A percentile compares a stretch with the other conserved stretches of the same genome.
Evolutionary conservation across 306 rosid genomes (phyloP).

Genomic region (Quercus gilva): DNA sequence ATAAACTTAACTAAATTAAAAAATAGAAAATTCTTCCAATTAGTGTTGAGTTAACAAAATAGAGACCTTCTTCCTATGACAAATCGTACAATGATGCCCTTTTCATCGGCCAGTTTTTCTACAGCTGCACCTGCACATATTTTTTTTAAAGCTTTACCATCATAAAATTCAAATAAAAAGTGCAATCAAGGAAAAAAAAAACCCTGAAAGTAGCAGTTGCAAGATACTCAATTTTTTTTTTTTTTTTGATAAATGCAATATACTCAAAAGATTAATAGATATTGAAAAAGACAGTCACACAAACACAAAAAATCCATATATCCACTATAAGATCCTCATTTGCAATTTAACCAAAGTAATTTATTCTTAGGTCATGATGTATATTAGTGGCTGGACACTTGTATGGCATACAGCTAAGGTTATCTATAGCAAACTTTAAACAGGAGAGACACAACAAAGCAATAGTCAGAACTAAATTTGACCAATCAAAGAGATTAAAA

Average conservation of each 20-base stretch:
- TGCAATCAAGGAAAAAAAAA: neutral
- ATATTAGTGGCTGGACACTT: neutral
- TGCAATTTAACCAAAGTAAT: neutral
- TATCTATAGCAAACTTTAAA: neutral
- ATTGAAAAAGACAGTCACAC: neutral
- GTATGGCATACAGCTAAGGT: neutral
- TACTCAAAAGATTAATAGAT: neutral
- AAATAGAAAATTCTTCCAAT: constrained; percentile 15
- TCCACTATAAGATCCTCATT: neutral
- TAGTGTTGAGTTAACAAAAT: constrained; percentile 20
- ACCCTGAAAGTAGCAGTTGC: constrained; percentile 2
- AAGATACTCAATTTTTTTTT: neutral
- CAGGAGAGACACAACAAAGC: neutral
- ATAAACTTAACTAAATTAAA: constrained; percentile 21
- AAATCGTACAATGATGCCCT: constrained; percentile 54
- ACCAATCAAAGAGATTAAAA: neutral
- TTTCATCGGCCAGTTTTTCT: constrained; percentile 42
- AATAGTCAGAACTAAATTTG: constrained; percentile 6
- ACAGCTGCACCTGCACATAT: constrained; percentile 41
- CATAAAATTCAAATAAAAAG: too few species aligned
- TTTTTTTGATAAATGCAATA: neutral
- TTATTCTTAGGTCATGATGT: neutral
- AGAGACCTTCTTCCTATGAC: constrained; percentile 66
- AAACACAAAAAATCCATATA: neutral
- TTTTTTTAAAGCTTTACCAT: neutral